Evolutionary conservation across 2,329 filamentous ascomycete genomes (phyloP).

Genomic region (Colletotrichum filicis): DNA sequence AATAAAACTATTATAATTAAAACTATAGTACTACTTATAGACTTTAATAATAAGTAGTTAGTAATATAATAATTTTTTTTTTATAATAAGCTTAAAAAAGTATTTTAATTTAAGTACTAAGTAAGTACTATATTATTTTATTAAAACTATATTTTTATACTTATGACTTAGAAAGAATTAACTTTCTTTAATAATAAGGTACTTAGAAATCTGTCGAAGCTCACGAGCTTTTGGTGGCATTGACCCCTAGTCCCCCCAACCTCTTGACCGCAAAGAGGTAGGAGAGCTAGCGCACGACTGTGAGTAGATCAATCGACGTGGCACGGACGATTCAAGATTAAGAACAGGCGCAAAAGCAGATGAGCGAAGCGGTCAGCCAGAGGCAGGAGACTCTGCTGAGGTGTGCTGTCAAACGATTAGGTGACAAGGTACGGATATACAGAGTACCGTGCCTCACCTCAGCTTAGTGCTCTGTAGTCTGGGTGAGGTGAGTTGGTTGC

Average conservation of each 20-base stretch:
- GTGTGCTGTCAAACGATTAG: background rate
- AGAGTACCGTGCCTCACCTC: background rate
- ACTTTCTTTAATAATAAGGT: too few species aligned
- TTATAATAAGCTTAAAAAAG: too few species aligned
- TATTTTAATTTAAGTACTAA: too few species aligned
- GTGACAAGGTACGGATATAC: background rate
- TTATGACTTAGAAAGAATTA: too few species aligned
- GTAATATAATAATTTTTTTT: too few species aligned
- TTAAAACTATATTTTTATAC: too few species aligned
- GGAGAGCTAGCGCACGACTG: background rate
- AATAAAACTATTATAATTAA: too few species aligned
- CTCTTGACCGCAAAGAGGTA: background rate
- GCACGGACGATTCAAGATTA: background rate
- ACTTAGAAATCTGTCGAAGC: conserved; percentile 21
- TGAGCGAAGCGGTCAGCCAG: conserved; percentile 21
- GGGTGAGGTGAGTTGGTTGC: background rate
- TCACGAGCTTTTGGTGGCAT: conserved; percentile 25
- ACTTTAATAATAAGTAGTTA: too few species aligned
- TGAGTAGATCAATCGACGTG: background rate
- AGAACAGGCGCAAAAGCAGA: background rate
- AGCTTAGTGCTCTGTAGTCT: background rate
- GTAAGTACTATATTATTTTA: too few species aligned
- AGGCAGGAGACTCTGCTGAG: background rate
- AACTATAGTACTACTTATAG: too few species aligned
- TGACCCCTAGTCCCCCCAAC: conserved; percentile 8